Evolutionary conservation across 1,284 basidiomycete genomes (phyloP), one percentile per base, ranked within the genome.

Genomic region (Apiotrichum montevideense): DNA sequence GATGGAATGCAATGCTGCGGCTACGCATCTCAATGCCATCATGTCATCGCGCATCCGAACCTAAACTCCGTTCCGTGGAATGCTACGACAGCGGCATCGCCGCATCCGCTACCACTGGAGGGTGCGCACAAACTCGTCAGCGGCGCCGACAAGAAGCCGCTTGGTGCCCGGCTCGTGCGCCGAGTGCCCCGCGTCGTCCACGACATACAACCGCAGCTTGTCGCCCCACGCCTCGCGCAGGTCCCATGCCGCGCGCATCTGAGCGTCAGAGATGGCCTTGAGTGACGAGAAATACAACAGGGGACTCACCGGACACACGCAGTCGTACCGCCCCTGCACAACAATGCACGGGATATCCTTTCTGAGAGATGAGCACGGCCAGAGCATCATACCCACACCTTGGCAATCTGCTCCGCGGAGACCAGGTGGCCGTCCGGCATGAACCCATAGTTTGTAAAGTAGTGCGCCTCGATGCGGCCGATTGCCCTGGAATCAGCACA

Each of bases 171-270:
- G 74, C 77, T 97, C 93, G 50, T 86, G 84, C 21, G 89, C 83
- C 15, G 87, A 90, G 73, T 97, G 93, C 0, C 93, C 93, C 3
- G 92, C 91, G 73, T 94, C 90, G n/a, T 87, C 85, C n/a, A 95
- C 85, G 45, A 96, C 82, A 64, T 85, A 80, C 15, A 93, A 83
- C 13, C 85, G 78, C 2, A 60, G 58, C 10, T 44, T 46, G 67
- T 93, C 88, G 3, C 90, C 89, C 83, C 87, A 93, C 3, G 79
- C 84, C 77, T 87, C 87, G 80, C 90, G 89, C 50, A 93, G 79
- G 5, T 80, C 83, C 71, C 83, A 86, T 10, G 89, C 89, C 2
- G 56, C 53, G 39, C 52, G 54, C 29, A 56, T 41, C 56, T 58
- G 51, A 6, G 11, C 0, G 48, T 51, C n/a, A 43, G 46, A 10